These are phyloP conservation scores for Penicillium sp. DNA, from an alignment of 2,329 filamentous ascomycete species.

Conservation along the genomic window DNA sequence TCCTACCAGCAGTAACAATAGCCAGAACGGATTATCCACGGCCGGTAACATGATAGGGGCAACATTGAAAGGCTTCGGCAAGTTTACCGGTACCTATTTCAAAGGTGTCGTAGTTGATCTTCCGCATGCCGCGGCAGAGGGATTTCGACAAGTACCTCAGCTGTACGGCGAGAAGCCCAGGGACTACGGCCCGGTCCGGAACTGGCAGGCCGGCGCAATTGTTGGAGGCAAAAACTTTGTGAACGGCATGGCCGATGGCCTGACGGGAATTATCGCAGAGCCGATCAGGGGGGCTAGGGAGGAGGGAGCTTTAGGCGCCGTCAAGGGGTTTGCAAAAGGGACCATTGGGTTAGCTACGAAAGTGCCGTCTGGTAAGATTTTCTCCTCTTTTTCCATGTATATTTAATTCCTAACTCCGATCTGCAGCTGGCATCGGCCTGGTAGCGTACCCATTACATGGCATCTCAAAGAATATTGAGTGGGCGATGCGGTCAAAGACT, in stretches of 20 bases:
- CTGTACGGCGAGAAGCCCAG: constrained; percentile 17
- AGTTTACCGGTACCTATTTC: background rate
- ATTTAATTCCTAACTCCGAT: too few species aligned
- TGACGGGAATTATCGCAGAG: constrained; percentile 28
- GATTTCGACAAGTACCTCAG: background rate
- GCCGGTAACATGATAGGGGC: background rate
- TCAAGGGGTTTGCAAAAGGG: constrained; percentile 34
- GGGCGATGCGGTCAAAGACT: background rate
- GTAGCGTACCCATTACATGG: background rate
- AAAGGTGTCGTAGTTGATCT: constrained; percentile 9
- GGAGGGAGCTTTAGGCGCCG: constrained; percentile 29
- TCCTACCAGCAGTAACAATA: too few species aligned
- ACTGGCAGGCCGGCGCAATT: constrained; percentile 29
- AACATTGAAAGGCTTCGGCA: background rate
- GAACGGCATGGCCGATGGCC: constrained; percentile 28
- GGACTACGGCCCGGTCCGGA: constrained; percentile 23
- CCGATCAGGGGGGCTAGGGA: constrained; percentile 29
- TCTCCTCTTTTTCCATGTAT: background rate
- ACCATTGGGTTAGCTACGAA: constrained; percentile 21
- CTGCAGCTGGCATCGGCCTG: background rate
- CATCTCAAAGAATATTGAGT: background rate
- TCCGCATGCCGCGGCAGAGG: background rate
- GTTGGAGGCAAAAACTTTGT: constrained; percentile 32
- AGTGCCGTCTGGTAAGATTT: constrained; percentile 22
- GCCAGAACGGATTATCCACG: constrained; percentile 13